Percentiles rank a stretch among this genome's conserved stretches.
These are phyloP conservation scores for Jacaranda copaia DNA, from an alignment of 257 asterid genomes.

Conservation along the genomic window DNA sequence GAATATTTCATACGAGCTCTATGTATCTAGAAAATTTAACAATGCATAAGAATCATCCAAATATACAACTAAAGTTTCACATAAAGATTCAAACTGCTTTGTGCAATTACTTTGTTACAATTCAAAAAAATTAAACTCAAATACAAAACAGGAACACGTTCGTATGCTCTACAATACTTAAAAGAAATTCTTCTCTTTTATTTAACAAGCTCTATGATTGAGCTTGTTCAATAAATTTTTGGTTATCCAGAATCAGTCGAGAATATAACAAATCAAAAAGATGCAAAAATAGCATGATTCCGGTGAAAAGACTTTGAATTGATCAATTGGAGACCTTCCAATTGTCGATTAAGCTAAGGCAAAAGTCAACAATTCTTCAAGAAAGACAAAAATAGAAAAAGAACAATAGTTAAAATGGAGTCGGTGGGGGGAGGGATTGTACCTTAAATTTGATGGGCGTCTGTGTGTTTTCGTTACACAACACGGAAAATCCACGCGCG, in stretches of 20 bases:
- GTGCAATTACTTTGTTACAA: background rate
- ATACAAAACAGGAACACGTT: background rate
- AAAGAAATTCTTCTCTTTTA: background rate
- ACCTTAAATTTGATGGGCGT: constrained; percentile 38
- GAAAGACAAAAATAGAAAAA: background rate
- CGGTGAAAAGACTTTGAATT: background rate
- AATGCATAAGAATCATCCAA: background rate
- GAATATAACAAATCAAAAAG: background rate
- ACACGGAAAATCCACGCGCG: constrained; percentile 34
- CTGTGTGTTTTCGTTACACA: constrained; percentile 36
- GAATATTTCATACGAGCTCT: background rate
- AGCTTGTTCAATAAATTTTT: background rate
- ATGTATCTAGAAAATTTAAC: background rate
- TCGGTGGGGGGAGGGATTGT: background rate
- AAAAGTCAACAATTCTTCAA: background rate
- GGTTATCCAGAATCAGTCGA: background rate
- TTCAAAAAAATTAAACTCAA: background rate
- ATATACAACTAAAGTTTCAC: background rate
- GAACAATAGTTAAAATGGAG: background rate
- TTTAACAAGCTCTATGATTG: background rate
- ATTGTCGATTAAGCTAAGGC: constrained; percentile 5
- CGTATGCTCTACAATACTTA: background rate
- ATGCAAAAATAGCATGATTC: constrained; percentile 5
- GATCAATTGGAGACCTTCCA: constrained; percentile 2
- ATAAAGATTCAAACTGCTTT: background rate